Evolutionary conservation across 176 grass and related monocot genomes (phyloP), one percentile per base, ranked within the genome.

Genomic region (Rhynchospora pubera): DNA sequence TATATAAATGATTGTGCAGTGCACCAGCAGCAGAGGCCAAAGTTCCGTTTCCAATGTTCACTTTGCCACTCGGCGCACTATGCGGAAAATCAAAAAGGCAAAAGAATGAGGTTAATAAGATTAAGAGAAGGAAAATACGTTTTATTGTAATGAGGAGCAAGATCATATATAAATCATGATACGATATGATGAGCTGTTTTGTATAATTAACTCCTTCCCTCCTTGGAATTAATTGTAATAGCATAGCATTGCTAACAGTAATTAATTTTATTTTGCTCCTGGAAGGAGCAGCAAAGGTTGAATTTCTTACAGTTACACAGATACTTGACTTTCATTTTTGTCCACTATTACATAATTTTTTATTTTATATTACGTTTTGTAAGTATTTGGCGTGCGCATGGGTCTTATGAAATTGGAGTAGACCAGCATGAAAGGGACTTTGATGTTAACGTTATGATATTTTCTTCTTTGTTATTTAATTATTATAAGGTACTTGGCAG

Each of bases 41-140:
- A 64, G 93, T 91, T 82, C 90, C 91, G 3, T 97, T 93, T 80
- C 93, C 90, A 61, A 91, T 91, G 21, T 93, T 91, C 81, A 87
- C 88, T 53, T 55, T 93, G 3, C 89, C 90, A 1, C 67, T 95
- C 22, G 88, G 90, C 12, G 58, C 85, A 43, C 84, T 93, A 19
- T 93, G 88, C 61, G 81, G 93, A 82, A 80, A 83, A 70, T 88
- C 85, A 3, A 91, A 87, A 78, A 84, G 85, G 88, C 79, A 79
- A 78, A 90, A 68, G 10, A 62, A 62, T 19, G 77, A 79, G 77
- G 32, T 19, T 43, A 16, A 81, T 5, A 81, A 65, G 79, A 16
- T 65, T 5, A 81, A 65, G 79, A 65, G 59, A 23, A 81, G 79
- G 79, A 23, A 65, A 39, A 65, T 47, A 63, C 43, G 34, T 81